Conservation (phyloP, 305 asterid genomes). For the Euphrasia arctica region DNA sequence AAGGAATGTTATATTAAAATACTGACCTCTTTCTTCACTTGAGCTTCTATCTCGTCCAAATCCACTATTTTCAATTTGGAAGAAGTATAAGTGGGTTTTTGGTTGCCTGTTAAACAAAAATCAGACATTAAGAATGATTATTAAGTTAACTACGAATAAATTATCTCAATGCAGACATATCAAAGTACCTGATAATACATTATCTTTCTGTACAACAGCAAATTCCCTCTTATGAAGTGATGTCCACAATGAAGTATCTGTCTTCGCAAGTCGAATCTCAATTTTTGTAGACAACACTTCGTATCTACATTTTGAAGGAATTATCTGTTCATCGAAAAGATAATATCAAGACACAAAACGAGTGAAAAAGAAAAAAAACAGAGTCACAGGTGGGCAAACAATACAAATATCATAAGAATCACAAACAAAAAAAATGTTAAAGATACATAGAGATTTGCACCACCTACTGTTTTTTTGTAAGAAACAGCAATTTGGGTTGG, state of each 20-base stretch:
- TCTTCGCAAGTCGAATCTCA: slow-evolving; percentile 88
- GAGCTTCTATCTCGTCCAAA: slow-evolving; percentile 96
- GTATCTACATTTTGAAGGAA: slow-evolving; percentile 70
- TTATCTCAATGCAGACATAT: no score
- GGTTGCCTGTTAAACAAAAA: slow-evolving; percentile 40
- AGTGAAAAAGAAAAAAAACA: background rate
- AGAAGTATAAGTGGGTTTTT: slow-evolving; percentile 73
- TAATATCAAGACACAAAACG: slow-evolving; percentile 13
- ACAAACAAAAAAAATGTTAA: no score
- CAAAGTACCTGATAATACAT: no score
- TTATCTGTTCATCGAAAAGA: slow-evolving; percentile 50
- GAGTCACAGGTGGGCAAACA: background rate
- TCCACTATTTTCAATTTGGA: slow-evolving; percentile 66
- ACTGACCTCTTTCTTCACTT: slow-evolving; percentile 74
- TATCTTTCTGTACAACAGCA: no score
- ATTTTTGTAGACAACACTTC: slow-evolving; percentile 82
- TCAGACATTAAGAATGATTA: background rate
- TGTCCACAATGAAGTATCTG: slow-evolving; percentile 37
- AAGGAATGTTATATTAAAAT: background rate
- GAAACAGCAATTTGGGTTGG: background rate
- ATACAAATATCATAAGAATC: background rate
- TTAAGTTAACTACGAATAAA: background rate
- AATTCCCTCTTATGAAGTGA: background rate
- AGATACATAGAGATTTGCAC: no score
- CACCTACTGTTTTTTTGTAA: background rate